Evolutionary conservation across 257 asterid genomes (phyloP).

Genomic region (Solanum medicagineum): DNA sequence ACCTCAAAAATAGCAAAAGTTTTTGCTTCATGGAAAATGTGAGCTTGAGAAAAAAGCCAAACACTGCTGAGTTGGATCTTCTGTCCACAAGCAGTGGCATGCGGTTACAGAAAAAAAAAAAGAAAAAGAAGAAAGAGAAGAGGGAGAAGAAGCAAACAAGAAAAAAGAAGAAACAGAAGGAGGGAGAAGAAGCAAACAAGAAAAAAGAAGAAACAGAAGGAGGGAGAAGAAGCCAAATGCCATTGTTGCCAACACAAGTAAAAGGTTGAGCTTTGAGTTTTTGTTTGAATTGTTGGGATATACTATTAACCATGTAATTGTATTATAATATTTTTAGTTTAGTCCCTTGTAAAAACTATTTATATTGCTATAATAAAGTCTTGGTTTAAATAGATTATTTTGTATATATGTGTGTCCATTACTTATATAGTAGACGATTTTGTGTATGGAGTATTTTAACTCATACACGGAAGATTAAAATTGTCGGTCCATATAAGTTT

Average conservation of each 20-base stretch:
- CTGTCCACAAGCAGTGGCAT: background rate
- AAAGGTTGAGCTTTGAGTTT: background rate
- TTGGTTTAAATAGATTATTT: too few species aligned
- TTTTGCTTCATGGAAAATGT: background rate
- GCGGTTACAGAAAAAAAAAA: background rate
- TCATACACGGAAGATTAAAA: too few species aligned
- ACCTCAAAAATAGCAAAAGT: background rate
- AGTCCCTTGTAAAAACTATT: too few species aligned
- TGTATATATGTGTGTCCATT: too few species aligned
- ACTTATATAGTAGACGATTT: too few species aligned
- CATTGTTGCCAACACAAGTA: background rate
- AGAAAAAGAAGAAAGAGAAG: background rate
- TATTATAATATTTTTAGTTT: too few species aligned
- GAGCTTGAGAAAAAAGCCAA: background rate
- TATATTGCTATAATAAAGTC: too few species aligned
- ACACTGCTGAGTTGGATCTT: background rate
- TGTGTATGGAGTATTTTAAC: too few species aligned
- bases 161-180: too few species aligned
- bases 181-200: background rate
- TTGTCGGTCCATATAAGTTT: too few species aligned
- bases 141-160: background rate
- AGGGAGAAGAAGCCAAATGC: background rate
- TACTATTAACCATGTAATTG: too few species aligned
- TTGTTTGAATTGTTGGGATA: background rate
- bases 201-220: too few species aligned